Evolutionary conservation across 1,139 yeast species (phyloP).

Genomic region (Meyerozyma guilliermondii): DNA sequence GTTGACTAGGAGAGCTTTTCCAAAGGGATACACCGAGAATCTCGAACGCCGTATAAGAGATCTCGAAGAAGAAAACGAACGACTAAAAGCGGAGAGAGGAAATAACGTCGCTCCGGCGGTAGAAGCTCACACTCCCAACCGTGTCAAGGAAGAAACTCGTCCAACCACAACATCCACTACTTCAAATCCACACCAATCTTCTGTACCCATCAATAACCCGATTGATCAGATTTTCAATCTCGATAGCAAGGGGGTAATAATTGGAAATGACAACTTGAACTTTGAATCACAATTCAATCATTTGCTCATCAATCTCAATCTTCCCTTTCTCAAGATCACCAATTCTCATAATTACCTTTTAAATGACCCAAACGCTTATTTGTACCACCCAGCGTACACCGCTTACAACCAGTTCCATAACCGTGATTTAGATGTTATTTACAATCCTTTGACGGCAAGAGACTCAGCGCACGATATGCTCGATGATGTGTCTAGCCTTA

Average conservation of each 20-base stretch:
- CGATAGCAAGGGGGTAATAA: slow-evolving; percentile 40
- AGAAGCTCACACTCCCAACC: slow-evolving; percentile 3
- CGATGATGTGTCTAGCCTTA: slow-evolving; percentile 14
- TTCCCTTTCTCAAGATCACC: slow-evolving; percentile 44
- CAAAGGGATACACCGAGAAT: slow-evolving; percentile 73
- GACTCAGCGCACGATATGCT: slow-evolving; percentile 16
- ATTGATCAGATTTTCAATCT: slow-evolving; percentile 46
- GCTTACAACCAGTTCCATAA: slow-evolving; percentile 37
- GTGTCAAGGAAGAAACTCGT: background rate
- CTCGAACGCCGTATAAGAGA: slow-evolving; percentile 57
- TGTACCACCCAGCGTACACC: slow-evolving; percentile 40
- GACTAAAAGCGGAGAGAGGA: slow-evolving; percentile 20
- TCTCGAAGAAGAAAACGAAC: slow-evolving; percentile 54
- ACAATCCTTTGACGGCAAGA: slow-evolving; percentile 39
- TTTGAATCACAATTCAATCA: slow-evolving; percentile 48
- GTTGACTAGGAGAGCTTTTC: slow-evolving; percentile 66
- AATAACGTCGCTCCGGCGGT: slow-evolving; percentile 3
- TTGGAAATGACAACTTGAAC: slow-evolving; percentile 45
- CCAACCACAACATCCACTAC: slow-evolving; percentile 7
- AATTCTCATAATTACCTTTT: slow-evolving; percentile 42
- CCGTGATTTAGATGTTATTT: slow-evolving; percentile 36
- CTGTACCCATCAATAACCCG: slow-evolving; percentile 38
- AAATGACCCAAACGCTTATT: slow-evolving; percentile 41
- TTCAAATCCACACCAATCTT: slow-evolving; percentile 7
- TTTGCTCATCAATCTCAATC: slow-evolving; percentile 38